These are phyloP conservation scores for Pseudocercospora pini-densiflorae DNA, from an alignment of 2,329 filamentous ascomycete genomes.

Conservation along the genomic window DNA sequence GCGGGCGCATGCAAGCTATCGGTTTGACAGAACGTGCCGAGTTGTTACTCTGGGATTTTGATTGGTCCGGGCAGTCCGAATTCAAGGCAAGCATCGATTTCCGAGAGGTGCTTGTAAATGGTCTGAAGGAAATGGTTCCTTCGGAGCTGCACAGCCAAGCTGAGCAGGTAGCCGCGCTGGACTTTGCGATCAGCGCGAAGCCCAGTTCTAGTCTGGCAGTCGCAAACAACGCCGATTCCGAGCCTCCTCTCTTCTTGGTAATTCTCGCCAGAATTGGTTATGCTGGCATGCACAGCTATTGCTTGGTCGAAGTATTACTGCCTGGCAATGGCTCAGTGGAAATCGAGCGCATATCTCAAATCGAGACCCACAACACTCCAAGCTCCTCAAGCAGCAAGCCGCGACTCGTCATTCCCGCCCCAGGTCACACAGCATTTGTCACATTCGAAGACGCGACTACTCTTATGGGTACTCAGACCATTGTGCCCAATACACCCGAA, in stretches of 20 bases:
- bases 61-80: slow-evolving; percentile 82
- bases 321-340: slow-evolving; percentile 53
- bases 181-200: slow-evolving; percentile 70
- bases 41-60: slow-evolving; percentile 85
- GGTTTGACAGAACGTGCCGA: slow-evolving; percentile 77
- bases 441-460: slow-evolving; percentile 80
- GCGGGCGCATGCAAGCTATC: slow-evolving; percentile 84
- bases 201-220: slow-evolving; percentile 34
- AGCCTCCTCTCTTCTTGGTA: slow-evolving; percentile 35
- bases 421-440: slow-evolving; percentile 79
- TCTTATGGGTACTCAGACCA: slow-evolving; percentile 71
- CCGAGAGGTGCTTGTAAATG: slow-evolving; percentile 65
- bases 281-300: slow-evolving; percentile 62
- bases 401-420: slow-evolving; percentile 75
- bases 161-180: slow-evolving; percentile 59
- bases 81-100: slow-evolving; percentile 74
- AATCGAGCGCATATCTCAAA: slow-evolving; percentile 54
- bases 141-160: slow-evolving; percentile 48
- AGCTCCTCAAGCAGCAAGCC: slow-evolving; percentile 51
- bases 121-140: slow-evolving; percentile 61
- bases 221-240: slow-evolving; percentile 25
- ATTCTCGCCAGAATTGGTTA: slow-evolving; percentile 36
- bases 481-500: slow-evolving; percentile 69
- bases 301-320: slow-evolving; percentile 73
- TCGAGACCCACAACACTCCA: slow-evolving; percentile 47